A percentile compares a stretch with the other conserved stretches of the same genome.
These are phyloP conservation scores for Annulohypoxylon maeteangense DNA, from an alignment of 495 filamentous ascomycete species.

Conservation along the genomic window DNA sequence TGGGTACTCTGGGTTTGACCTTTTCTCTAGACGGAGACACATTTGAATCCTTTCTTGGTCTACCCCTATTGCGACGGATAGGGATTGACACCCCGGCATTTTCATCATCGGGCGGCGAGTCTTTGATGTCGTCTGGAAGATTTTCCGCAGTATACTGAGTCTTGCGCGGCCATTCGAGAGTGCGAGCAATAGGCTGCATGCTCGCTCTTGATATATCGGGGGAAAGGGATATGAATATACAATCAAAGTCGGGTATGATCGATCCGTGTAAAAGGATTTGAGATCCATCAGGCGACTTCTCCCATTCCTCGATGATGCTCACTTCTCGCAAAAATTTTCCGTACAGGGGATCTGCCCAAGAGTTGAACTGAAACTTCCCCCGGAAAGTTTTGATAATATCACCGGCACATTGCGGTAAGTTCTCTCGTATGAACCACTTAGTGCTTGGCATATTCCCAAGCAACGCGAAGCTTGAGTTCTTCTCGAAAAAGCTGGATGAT, in stretches of 20 bases:
- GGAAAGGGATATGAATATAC: slow-evolving; percentile 51
- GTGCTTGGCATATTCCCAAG: slow-evolving; percentile 48
- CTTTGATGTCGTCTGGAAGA: slow-evolving; percentile 55
- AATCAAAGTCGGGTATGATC: slow-evolving; percentile 47
- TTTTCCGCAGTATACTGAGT: slow-evolving; percentile 54
- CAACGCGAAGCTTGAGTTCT: slow-evolving; percentile 47
- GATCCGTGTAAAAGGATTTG: slow-evolving; percentile 40
- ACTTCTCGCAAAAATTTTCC: slow-evolving; percentile 51
- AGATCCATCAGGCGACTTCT: slow-evolving; percentile 49
- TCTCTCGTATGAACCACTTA: slow-evolving; percentile 44
- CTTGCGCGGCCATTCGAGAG: slow-evolving; percentile 48
- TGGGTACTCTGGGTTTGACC: slow-evolving; percentile 7
- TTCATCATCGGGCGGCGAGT: slow-evolving; percentile 39
- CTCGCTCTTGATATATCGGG: slow-evolving; percentile 32
- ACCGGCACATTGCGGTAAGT: slow-evolving; percentile 48
- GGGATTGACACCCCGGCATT: slow-evolving; percentile 28
- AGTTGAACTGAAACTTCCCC: slow-evolving; percentile 34
- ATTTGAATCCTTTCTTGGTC: slow-evolving; percentile 8
- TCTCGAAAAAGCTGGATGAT: slow-evolving; percentile 43
- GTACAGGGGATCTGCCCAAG: slow-evolving; percentile 52
- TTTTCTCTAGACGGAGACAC: neutral
- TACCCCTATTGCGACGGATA: slow-evolving; percentile 2
- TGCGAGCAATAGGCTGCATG: slow-evolving; percentile 36
- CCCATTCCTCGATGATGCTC: slow-evolving; percentile 53
- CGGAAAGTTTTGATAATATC: slow-evolving; percentile 46